Base-by-base conservation (phyloP, 495 filamentous ascomycete genomes). In the Neurospora tetrasperma region DNA sequence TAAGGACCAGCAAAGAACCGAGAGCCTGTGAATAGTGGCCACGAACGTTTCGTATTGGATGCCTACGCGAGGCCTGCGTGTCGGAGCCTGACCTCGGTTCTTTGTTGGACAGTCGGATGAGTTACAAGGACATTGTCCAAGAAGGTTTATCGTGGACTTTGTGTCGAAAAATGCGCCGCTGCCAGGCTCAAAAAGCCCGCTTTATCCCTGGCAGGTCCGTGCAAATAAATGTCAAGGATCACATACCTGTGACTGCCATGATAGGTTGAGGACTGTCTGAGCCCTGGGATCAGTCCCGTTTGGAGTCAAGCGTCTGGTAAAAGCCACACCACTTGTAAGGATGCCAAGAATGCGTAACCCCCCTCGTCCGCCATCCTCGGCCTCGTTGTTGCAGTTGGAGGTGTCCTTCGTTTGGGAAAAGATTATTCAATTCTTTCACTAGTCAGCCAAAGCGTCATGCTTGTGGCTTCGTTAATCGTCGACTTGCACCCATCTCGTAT, bases 181-280 rank as follows among this genome's bases (percentile, higher is more conserved):
- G 77, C 69, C 71, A 72, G 46, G 39, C 48, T 69, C 8, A 42
- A 66, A 62, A 72, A 70, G 66, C 69, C 74, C 40, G 69, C 46
- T 62, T 70, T 38, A 76, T 76, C 76, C 76, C 72, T 23, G 69
- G 31, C 41, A 35, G 72, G 76, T 73, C 73, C 73, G 48, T 59
- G 54, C 54, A 62, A 77, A 77, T 74, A 77, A 74, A 70, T 73
- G 72, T 73, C 76, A 74, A 72, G 77, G 72, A 71, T 73, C 69
- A 62, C 46, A n/a, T 43, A 76, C 66, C 71, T 68, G 10, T 27
- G 69, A 31, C 27, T 66, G 27, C 66, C 73, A 42, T 76, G 54
- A 77, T 71, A 75, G 74, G 74, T 39, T 70, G 46, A 75, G 43
- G 70, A 39, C 59, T n/a, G 39, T 77, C 70, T 69, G 27, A 73